These are phyloP conservation scores for Sanghuangporus sanghuang DNA, from an alignment of 1,284 basidiomycete species.

Conservation along the genomic window DNA sequence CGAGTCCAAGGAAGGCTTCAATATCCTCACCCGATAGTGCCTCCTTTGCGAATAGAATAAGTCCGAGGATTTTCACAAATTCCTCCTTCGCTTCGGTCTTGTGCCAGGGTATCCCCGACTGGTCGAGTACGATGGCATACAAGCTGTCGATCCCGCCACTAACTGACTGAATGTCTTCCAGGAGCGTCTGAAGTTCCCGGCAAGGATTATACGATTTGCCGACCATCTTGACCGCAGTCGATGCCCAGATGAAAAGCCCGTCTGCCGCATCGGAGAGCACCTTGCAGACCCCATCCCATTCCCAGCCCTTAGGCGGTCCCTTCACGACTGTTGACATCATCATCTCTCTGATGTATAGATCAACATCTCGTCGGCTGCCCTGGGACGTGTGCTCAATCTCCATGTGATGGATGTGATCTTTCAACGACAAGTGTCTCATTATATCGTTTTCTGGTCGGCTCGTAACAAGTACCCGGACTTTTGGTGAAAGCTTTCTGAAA, in stretches of 20 bases:
- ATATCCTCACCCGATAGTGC: background rate
- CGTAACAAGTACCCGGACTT: background rate
- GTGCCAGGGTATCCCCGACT: background rate
- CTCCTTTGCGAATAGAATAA: background rate
- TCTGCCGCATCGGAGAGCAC: background rate
- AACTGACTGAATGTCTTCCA: background rate
- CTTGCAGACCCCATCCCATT: background rate
- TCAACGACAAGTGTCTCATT: background rate
- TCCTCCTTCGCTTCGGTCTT: background rate
- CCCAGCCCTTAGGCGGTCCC: background rate
- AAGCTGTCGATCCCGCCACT: background rate
- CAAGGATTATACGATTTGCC: background rate
- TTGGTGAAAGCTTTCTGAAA: background rate
- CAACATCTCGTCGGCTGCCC: background rate
- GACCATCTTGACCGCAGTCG: background rate
- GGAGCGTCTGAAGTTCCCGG: background rate
- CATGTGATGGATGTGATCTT: background rate
- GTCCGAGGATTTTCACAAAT: background rate
- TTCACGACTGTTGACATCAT: background rate
- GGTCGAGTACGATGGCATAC: background rate
- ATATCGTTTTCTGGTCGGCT: background rate
- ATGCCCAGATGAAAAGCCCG: slow-evolving; percentile 4
- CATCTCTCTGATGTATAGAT: background rate
- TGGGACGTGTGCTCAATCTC: background rate
- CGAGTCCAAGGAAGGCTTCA: background rate